Base-by-base conservation (phyloP, 306 rosid genomes). In the Castanea mollissima region DNA sequence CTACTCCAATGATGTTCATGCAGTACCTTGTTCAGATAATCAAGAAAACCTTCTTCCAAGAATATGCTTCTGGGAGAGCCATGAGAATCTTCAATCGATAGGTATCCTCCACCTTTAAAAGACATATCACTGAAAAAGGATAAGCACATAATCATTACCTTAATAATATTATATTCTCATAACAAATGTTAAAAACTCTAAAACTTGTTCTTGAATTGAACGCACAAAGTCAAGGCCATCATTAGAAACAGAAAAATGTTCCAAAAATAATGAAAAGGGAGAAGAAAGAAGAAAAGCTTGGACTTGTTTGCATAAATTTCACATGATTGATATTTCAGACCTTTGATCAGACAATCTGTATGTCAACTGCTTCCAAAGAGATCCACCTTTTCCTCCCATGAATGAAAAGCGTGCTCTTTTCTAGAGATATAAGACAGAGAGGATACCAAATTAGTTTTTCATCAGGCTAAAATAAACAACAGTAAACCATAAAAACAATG, bases 381-480 rank as follows among this genome's bases (percentile, higher is more conserved):
- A 25, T 76, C 99, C 97, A 44, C 99, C 97, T 87, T 88, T 88
- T 75, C 93, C 98, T 74, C 99, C 99, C 98, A 96, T 93, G 78
- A 91, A 96, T 63, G 99, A 96, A 85, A 96, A 96, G 56, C 94
- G 94, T 31, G 98, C 99, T 86, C 99, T 87, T 86, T 86, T 89
- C 98, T 93, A 74, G 55, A 76, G 69, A 78, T 41, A 78, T 57
- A 77, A 38, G 73, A 87, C 14, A 72, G 51, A 18, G 70, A 51
- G 64, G 64, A 74, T 68, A 8, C 29, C 49, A 69, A 12, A 74
- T 58, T 57, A 73, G 32, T 38, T 20, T 67, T 75, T 59, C 23
- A 64, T 18, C 71, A 31, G 23, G 71, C 21, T 41, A 63, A 32
- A 1, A 64, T 2, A 32, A 18, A 64, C 46, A 64, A 64, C 23